A percentile compares a stretch with the other conserved stretches of the same genome.
Conservation (phyloP, 2,329 filamentous ascomycete species). For the Myriosclerotinia curreyana region DNA sequence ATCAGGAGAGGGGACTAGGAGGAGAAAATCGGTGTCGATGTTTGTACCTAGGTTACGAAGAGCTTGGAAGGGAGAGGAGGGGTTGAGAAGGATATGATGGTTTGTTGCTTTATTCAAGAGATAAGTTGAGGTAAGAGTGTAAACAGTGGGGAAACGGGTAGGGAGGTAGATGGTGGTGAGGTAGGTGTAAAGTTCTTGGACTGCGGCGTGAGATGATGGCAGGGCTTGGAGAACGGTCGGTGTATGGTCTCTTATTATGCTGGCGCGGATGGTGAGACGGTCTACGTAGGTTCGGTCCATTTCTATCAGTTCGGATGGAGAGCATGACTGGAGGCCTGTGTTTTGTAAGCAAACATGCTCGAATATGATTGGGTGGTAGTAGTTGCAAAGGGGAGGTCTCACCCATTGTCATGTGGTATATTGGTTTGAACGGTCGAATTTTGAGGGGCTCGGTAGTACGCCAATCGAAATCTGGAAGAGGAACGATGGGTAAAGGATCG, state of each 20-base stretch:
- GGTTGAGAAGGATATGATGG: conserved; percentile 42
- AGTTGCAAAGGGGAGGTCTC: conserved; percentile 22
- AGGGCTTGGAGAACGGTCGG: conserved; percentile 43
- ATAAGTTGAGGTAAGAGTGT: conserved; percentile 38
- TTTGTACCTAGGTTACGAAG: conserved; percentile 50
- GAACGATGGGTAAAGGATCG: conserved; percentile 24
- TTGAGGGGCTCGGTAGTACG: conserved; percentile 50
- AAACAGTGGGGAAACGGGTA: conserved; percentile 53
- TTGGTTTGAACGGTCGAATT: conserved; percentile 57
- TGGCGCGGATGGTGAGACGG: conserved; percentile 49
- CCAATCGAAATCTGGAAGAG: conserved; percentile 51
- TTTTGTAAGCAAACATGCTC: neutral
- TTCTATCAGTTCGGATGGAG: conserved; percentile 52
- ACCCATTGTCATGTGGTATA: conserved; percentile 66
- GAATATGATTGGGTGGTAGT: no score
- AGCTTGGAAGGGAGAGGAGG: conserved; percentile 41
- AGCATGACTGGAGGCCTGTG: conserved; percentile 51
- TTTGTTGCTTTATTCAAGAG: conserved; percentile 48
- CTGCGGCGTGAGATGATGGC: conserved; percentile 44
- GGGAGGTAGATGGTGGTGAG: conserved; percentile 55
- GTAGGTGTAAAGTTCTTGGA: conserved; percentile 56
- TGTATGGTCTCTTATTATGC: conserved; percentile 46
- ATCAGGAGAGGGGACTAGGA: conserved; percentile 49
- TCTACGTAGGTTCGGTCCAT: conserved; percentile 58
- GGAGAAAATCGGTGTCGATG: conserved; percentile 58